Base-by-base conservation (phyloP, 164 flowering plant genomes). In the Berberis thunbergii region DNA sequence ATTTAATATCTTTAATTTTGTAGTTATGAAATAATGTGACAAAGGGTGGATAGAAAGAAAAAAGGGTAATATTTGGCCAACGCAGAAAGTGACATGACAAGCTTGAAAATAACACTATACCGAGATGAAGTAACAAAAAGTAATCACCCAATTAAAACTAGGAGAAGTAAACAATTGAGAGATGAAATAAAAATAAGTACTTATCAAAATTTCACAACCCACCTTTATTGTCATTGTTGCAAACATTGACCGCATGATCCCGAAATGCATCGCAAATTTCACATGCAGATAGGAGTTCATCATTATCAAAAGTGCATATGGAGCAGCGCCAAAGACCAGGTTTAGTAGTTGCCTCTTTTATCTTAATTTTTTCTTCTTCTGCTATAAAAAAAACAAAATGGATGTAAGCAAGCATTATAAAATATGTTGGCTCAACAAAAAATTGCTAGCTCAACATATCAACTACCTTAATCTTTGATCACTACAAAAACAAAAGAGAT, bases 221-320 rank as follows among this genome's bases (percentile, higher is more conserved):
- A 65, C 68, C 66, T 59, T 68, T 73, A 50, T 70, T 68, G 39
- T 57, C 72, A 56, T 64, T 73, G 63, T 45, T 70, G 72, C 50
- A 12, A 61, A 43, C 50, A 39, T 69, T 76, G 48, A 71, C 77
- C 62, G 79, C 49, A 52, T 96, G 83, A 52, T 75, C 63, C 13
- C 96, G 85, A 56, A 94, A 60, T 74, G 85, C 91, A 60, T 95
- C 99, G 70, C 99, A 94, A 62, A 94, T 91, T 57, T 94, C 99
- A 80, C 99, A 94, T 11, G 72, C 79, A 59, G 77, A 50, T 79
- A 87, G 68, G 53, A 67, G 61, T 58, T 85, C 85, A 41, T 85
- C 93, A 73, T 94, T 94, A 63, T 90, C 96, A 75, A 78, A 94
- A 12, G 97, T 94, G 72, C 99, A 94, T 63, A 94, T 82, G 45